Evolutionary conservation across 2,329 filamentous ascomycete genomes (phyloP), one percentile per base, ranked within the genome.

Genomic region (Colletotrichum orbiculare): DNA sequence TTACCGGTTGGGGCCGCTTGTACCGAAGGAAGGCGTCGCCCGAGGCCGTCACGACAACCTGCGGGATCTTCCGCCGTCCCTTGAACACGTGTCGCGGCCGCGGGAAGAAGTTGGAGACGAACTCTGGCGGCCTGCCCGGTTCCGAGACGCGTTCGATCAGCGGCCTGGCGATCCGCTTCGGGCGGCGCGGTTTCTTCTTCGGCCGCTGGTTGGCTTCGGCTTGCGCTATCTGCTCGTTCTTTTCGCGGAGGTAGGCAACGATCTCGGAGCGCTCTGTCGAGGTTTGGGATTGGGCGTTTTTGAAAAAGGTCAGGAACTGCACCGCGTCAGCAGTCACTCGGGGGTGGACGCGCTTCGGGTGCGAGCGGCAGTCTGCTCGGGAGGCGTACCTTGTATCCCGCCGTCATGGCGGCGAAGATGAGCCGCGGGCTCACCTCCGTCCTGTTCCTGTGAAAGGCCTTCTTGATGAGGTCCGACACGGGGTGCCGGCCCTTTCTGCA

Each of bases 21-120:
- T 90, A 76, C 41, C 91, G 87, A 35, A 95, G 74, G 71, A 94
- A 90, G 1, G 90, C 86, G 33, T 89, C 76, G 34, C 82, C 82
- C 45, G 82, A 80, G 2, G 88, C 82, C 4, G 85, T 82, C 38
- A 84, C 78, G 42, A 73, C 74, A 1, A 93, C 72, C 1, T 78
- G 77, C 1, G 91, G 91, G 2, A 92, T 81, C 49, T 84, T 81
- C 25, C 90, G 84, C 12, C 71, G 71, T 1, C 74, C 75, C 7
- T 76, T 77, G 2, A 91, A 78, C 25, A 79, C 73, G 2, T 77
- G 70, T 2, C 79, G 77, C 0, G 87, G 87, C 0, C 79, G 80
- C 2, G 87, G 85, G 2, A 81, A 81, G 8, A 72, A 48, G 3
- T 78, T 78, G 1, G 79, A 78, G 8, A 79, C 79, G 70, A 91